Evolutionary conservation across 495 filamentous ascomycete species (phyloP), one percentile per base, ranked within the genome.

Genomic region (Delitschia confertaspora): DNA sequence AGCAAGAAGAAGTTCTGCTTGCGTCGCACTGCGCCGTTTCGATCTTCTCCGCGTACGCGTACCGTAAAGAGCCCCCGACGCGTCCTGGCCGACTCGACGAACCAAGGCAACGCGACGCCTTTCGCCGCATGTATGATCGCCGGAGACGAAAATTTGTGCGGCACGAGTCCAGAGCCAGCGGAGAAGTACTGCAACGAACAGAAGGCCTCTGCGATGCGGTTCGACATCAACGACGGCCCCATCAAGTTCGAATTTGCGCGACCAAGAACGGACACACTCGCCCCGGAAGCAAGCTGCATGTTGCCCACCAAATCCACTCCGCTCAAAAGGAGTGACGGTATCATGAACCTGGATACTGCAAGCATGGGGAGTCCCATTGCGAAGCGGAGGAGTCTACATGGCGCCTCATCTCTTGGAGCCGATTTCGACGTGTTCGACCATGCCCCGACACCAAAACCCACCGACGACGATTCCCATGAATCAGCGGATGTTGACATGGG

Each of bases 251-350:
- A 63, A 14, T 61, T 64, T 41, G 37, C 56, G 16, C 60, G 56
- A 21, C 49, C 60, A 6, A 47, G 53, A 4, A 10, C 29, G 19
- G 46, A 55, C 20, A 40, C 25, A 6, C 39, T 50, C 40, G 48
- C 59, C 37, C 29, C 54, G 33, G 25, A 40, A 38, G 53, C 48
- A 38, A 53, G 61, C 29, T 52, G 53, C 47, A 50, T 51, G 2
- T 65, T 71, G 23, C 66, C 79, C 11, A 62, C 71, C 14, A 78
- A 82, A 33, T 78, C 82, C 21, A 95, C 89, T 59, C 91, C 91
- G 0, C 65, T 98, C 32, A 96, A 96, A 66, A 77, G 93, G 35
- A 93, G 79, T 54, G 91, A 98, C 62, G 81, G 83, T 4, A 80
- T 82, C 10, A 91, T 93, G 83, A 83, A 84, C 55, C 61, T 93